phyloP scores from a whole-genome alignment of 148 eudicot species.

The Chenopodium suecicum region DNA sequence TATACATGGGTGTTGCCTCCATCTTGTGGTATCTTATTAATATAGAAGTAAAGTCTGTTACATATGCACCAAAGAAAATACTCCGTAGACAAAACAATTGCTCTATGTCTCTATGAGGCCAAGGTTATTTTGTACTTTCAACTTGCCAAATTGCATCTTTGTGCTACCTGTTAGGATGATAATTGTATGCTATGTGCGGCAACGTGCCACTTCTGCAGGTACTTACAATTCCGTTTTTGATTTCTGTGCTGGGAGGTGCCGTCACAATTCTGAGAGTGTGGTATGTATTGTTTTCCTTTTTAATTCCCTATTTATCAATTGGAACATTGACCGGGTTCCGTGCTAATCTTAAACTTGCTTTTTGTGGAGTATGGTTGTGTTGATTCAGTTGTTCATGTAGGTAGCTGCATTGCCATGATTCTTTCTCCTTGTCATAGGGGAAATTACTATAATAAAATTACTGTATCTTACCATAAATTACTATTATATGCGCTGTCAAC shows the following conservation, averaged over 20 bases:
- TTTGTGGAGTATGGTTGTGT: neutral
- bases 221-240: constrained; percentile 77
- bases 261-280: constrained; percentile 96
- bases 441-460: neutral
- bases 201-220: constrained; percentile 46
- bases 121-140: neutral
- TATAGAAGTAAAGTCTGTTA: neutral
- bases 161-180: constrained; percentile 8
- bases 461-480: neutral
- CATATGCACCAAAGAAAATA: neutral
- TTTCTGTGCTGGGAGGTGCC: constrained; percentile 94
- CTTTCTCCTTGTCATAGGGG: neutral
- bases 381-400: neutral
- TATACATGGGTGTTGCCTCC: neutral
- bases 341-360: constrained; percentile 1
- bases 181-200: neutral
- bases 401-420: neutral
- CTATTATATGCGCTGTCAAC: neutral
- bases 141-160: neutral
- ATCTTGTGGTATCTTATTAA: neutral
- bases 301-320: neutral
- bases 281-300: constrained; percentile 38
- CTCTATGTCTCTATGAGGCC: neutral
- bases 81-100: neutral
- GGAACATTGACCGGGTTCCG: neutral